Base-by-base conservation (phyloP, 306 rosid genomes). In the Cucumis melo region DNA sequence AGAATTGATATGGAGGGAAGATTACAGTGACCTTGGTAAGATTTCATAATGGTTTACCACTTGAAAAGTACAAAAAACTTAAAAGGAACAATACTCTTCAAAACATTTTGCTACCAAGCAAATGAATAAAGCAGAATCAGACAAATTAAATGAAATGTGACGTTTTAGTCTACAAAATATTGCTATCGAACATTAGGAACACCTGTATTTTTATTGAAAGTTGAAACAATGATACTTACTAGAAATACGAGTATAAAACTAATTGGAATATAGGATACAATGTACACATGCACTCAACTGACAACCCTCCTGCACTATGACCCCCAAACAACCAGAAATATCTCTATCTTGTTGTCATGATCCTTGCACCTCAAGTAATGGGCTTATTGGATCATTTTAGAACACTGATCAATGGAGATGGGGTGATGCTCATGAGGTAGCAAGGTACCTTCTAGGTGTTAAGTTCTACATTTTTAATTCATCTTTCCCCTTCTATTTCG, bases 1-100 rank as follows among this genome's bases (percentile, higher is more conserved):
- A 81, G 80, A 59, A 78, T 68, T 24, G 54, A 59, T 64, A 78
- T 27, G 61, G n/a, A 74, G 7, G 7, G 51, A 44, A 75, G 67
- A 41, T 14, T 21, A 75, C 14, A 27, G 17, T 14, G 20, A 72
- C 59, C 59, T 27, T 15, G 44, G 44, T 72, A 27, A 64, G 8
- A 1, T 36, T 64, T 32, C 29, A 15, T 0, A 73, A 50, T 50
- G 50, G 7, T 34, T 29, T 62, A 34, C 65, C 0, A 23, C 65
- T 29, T 5, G 10, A 62, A 62, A 15, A 60, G 13, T 60, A 60
- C 38, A 60, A 23, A 10, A 62, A 27, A 16, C 20, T 53, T 17
- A 17, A 1, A 5, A 32, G 8, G 17, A 15, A 7, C 6, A 64
- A 7, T 36, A 6, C 7, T 16, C 17, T 32, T 36, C 71, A 27